Conservation (phyloP, 768 basidiomycete species). For the Hygrocybe coccinea region DNA sequence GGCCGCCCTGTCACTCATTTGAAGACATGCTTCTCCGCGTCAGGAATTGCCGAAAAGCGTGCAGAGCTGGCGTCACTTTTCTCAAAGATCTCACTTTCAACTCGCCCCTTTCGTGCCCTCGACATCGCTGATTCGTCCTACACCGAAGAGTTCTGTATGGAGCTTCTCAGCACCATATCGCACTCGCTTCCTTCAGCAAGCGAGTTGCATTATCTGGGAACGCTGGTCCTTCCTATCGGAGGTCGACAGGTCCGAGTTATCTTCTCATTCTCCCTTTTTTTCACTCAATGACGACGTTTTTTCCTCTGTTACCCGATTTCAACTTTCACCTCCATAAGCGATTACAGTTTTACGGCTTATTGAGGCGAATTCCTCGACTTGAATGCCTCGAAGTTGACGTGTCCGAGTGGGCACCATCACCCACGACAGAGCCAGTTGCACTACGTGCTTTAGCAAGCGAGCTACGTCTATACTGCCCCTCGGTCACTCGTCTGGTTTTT, state of each 20-base stretch:
- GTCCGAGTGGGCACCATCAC: slow-evolving; percentile 60
- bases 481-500: slow-evolving; percentile 50
- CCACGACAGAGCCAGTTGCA: slow-evolving; percentile 47
- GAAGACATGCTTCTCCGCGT: slow-evolving; percentile 64
- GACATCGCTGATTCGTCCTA: slow-evolving; percentile 63
- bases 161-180: slow-evolving; percentile 44
- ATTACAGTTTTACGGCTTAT: slow-evolving; percentile 54
- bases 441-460: slow-evolving; percentile 57
- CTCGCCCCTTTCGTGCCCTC: slow-evolving; percentile 43
- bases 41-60: slow-evolving; percentile 45
- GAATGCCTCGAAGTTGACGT: slow-evolving; percentile 60
- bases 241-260: slow-evolving; percentile 45
- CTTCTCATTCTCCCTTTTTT: slow-evolving; percentile 6
- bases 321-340: slow-evolving; percentile 37
- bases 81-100: slow-evolving; percentile 42
- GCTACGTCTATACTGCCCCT: slow-evolving; percentile 55
- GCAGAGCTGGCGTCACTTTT: slow-evolving; percentile 49
- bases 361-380: slow-evolving; percentile 49
- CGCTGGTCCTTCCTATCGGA: slow-evolving; percentile 56
- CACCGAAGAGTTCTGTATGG: slow-evolving; percentile 48
- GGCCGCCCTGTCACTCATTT: slow-evolving; percentile 55
- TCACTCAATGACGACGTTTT: not conserved
- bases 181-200: slow-evolving; percentile 28
- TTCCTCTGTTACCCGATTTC: not conserved
- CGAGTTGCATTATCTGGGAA: slow-evolving; percentile 56